phyloP scores from a whole-genome alignment of 2,329 filamentous ascomycete genomes.

The Ascochyta koolunga region DNA sequence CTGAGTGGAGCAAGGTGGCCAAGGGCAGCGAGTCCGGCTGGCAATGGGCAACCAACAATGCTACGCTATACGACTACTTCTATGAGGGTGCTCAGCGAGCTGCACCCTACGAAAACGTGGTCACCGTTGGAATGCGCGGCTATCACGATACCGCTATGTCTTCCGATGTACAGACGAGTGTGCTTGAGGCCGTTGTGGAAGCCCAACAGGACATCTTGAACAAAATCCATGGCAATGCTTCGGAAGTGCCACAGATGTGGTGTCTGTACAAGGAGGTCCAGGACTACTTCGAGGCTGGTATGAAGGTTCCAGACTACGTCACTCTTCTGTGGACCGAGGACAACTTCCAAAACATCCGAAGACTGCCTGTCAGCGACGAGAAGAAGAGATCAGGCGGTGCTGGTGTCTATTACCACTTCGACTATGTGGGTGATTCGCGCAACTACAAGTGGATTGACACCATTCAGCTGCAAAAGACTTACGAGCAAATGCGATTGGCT shows the following conservation, averaged over 20 bases:
- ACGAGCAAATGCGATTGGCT: conserved; percentile 69
- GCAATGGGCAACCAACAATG: conserved; percentile 73
- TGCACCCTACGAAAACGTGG: conserved; percentile 69
- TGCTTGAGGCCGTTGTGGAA: conserved; percentile 66
- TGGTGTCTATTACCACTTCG: conserved; percentile 70
- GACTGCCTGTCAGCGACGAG: conserved; percentile 66
- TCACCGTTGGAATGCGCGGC: conserved; percentile 73
- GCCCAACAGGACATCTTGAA: conserved; percentile 65
- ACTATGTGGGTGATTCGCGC: conserved; percentile 67
- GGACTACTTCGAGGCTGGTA: conserved; percentile 69
- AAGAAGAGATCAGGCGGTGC: conserved; percentile 65
- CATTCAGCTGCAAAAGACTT: conserved; percentile 68
- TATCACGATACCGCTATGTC: conserved; percentile 69
- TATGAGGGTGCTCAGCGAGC: conserved; percentile 69
- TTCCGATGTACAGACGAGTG: conserved; percentile 61
- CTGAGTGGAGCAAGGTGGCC: conserved; percentile 55
- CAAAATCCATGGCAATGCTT: conserved; percentile 60
- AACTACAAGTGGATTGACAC: conserved; percentile 68
- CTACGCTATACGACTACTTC: conserved; percentile 72
- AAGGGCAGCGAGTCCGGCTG: conserved; percentile 61
- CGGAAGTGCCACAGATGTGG: conserved; percentile 70
- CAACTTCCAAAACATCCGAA: conserved; percentile 70
- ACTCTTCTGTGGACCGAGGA: conserved; percentile 73
- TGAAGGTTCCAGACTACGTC: conserved; percentile 68
- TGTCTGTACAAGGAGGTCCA: conserved; percentile 78